Evolutionary conservation across 345 rosid species (phyloP), one percentile per base, ranked within the genome.

Genomic region (Ricinus communis): DNA sequence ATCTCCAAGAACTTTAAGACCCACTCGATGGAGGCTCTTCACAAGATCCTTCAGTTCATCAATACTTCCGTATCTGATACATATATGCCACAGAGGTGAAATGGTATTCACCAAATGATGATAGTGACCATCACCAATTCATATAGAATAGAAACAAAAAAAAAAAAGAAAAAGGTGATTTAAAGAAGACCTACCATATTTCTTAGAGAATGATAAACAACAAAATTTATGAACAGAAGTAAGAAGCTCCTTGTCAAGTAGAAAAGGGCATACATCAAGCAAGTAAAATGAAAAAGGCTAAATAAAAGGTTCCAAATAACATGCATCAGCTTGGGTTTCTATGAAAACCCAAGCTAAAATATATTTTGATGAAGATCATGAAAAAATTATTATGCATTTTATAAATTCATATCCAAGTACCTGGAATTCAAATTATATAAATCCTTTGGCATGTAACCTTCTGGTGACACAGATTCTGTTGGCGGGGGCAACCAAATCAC

Each of bases 391-490:
- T 45, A 57, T 68, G 36, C 62, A 61, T 65, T 18, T 57, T 10
- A 40, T 18, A 65, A 62, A 30, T 66, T 65, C 30, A 31, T 71
- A 71, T 33, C 40, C 16, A 69, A 15, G 61, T 81, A 91, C 98
- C 97, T 91, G 77, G 96, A 94, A 82, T 88, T 88, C 82, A 94
- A 82, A 79, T 91, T 90, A 66, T 88, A 94, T 71, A 91, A 82
- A 75, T 94, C 98, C 80, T 66, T 90, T 27, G 98, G 98, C 98
- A 94, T 91, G 85, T 94, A 94, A 25, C 98, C 98, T 91, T 94
- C 97, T 77, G 95, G 96, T 72, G 98, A 91, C 79, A 91, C 96
- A 24, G 98, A 94, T 74, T 94, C 97, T 47, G 98, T 91, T 8
- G 98, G 96, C 31, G 98, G 97, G 59, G 98, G 98, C 74, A 91